Conservation (phyloP, 148 eudicot species). For the Polygonum aviculare region DNA sequence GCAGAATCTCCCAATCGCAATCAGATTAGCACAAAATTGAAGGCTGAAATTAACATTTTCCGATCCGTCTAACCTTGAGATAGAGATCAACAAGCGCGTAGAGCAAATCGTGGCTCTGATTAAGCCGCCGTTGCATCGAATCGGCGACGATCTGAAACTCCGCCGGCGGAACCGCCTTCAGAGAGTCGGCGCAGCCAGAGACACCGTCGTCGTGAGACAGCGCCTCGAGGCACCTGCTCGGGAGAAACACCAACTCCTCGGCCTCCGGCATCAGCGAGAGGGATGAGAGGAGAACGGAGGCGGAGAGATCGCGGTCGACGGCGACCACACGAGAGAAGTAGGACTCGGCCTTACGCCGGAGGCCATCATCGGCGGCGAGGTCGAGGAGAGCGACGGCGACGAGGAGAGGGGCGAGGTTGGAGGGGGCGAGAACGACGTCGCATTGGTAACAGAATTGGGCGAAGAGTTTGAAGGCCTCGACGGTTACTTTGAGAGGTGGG, state of each 20-base stretch:
- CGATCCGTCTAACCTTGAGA: conserved; percentile 43
- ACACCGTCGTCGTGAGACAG: conserved; percentile 26
- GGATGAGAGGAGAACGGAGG: conserved; percentile 38
- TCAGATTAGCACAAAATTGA: background rate
- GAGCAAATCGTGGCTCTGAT: conserved; percentile 42
- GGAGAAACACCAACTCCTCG: conserved; percentile 39
- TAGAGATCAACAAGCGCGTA: conserved; percentile 52
- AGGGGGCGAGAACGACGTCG: conserved; percentile 39
- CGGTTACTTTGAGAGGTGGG: conserved; percentile 57
- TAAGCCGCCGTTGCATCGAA: conserved; percentile 35
- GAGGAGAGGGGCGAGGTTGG: conserved; percentile 45
- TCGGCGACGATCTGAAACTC: conserved; percentile 37
- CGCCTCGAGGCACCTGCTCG: conserved; percentile 54
- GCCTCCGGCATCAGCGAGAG: conserved; percentile 56
- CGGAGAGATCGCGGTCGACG: conserved; percentile 26
- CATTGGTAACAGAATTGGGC: conserved; percentile 58
- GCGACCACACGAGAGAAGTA: conserved; percentile 42
- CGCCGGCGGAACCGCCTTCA: conserved; percentile 27
- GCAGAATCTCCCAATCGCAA: background rate
- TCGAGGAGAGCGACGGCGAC: conserved; percentile 45
- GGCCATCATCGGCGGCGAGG: conserved; percentile 29
- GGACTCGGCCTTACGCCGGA: conserved; percentile 41
- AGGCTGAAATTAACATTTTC: background rate
- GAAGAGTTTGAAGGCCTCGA: conserved; percentile 47
- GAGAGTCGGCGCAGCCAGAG: conserved; percentile 33